phyloP scores from a whole-genome alignment of 202 grass and related monocot genomes.

The Panicum virgatum region DNA sequence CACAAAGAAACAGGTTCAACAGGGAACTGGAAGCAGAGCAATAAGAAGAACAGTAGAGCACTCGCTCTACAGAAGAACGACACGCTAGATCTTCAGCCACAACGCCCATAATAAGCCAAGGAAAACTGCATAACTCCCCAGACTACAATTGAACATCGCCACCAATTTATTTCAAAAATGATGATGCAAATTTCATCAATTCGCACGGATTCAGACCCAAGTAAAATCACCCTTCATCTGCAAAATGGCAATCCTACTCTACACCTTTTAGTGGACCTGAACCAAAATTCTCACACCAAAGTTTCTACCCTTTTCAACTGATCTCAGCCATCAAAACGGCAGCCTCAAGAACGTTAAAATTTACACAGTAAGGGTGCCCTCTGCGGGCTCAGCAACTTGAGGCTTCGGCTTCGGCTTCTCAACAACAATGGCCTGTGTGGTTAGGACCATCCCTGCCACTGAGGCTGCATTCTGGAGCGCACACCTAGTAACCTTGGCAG shows the following conservation, averaged over 20 bases:
- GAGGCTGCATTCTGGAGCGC: conserved; percentile 69
- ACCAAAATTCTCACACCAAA: conserved; percentile 24
- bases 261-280: conserved; percentile 12
- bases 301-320: conserved; percentile 41
- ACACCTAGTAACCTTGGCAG: conserved; percentile 66
- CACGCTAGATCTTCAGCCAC: too few relatives aligned
- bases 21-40: too few relatives aligned
- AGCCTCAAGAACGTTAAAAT: background rate
- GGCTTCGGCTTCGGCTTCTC: conserved; percentile 65
- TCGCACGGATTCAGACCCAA: conserved; percentile 33
- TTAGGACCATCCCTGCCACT: conserved; percentile 71
- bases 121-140: background rate
- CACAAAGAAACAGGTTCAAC: too few relatives aligned
- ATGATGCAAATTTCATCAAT: conserved; percentile 13
- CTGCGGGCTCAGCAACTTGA: conserved; percentile 22
- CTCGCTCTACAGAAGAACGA: too few relatives aligned
- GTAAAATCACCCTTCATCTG: conserved; percentile 11
- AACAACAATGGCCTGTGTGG: conserved; percentile 67
- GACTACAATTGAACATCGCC: background rate
- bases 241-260: conserved; percentile 47
- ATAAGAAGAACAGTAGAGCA: too few relatives aligned
- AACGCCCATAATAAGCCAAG: too few relatives aligned
- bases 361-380: conserved; percentile 46
- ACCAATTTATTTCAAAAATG: conserved; percentile 34
- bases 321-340: conserved; percentile 21